Conservation (phyloP, 129 eudicot species). For the Artemisia argyi region DNA sequence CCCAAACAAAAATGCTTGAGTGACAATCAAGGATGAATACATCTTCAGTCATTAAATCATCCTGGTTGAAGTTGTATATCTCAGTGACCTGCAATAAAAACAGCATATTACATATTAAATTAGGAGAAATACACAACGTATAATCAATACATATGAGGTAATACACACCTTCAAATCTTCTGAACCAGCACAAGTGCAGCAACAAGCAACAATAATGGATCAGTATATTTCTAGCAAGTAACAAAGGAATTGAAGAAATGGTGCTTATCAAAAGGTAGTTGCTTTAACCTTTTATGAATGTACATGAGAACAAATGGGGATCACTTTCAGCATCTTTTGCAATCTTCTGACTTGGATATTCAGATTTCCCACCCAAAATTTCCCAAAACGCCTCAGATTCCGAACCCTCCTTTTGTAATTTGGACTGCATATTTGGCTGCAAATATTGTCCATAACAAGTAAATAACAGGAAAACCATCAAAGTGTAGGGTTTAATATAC, state of each 20-base stretch:
- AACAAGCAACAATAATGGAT: slow-evolving; percentile 26
- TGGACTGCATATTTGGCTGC: slow-evolving; percentile 90
- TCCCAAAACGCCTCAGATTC: slow-evolving; percentile 93
- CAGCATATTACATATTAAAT: not conserved
- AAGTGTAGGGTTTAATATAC: not conserved
- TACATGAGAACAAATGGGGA: slow-evolving; percentile 90
- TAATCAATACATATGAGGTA: not conserved
- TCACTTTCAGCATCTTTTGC: slow-evolving; percentile 76
- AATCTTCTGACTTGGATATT: slow-evolving; percentile 78
- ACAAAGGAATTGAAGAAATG: slow-evolving; percentile 13
- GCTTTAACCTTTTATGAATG: slow-evolving; percentile 55
- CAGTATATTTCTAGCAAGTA: slow-evolving; percentile 22
- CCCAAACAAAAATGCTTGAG: slow-evolving; percentile 86
- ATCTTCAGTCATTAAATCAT: slow-evolving; percentile 96
- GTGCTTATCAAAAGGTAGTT: not conserved
- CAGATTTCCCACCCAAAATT: slow-evolving; percentile 79
- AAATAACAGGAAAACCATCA: slow-evolving; percentile 5
- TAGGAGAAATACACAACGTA: not conserved
- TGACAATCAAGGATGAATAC: slow-evolving; percentile 81
- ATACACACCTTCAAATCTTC: slow-evolving; percentile 71
- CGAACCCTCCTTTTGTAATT: slow-evolving; percentile 74
- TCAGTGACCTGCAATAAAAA: slow-evolving; percentile 65
- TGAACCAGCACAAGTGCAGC: slow-evolving; percentile 46
- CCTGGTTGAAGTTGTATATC: slow-evolving; percentile 82
- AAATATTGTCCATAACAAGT: slow-evolving; percentile 23